Conservation (phyloP, 1,284 basidiomycete species). For the Marasmius oreades region DNA sequence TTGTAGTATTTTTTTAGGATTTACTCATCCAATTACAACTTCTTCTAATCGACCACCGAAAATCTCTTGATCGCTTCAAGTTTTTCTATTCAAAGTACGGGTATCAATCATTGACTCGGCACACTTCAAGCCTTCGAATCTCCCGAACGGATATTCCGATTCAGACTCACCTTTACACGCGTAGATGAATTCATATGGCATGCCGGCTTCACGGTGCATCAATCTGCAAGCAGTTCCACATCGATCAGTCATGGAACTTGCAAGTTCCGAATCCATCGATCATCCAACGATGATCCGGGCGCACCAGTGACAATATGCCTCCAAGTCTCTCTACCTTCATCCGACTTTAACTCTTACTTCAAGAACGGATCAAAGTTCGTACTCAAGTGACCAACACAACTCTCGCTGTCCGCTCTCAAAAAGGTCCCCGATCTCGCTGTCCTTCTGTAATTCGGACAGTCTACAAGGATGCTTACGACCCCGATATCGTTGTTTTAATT, state of each 20-base stretch:
- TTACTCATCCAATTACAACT: not conserved
- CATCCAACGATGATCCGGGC: not conserved
- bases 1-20: slow-evolving; percentile 36
- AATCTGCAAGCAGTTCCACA: not conserved
- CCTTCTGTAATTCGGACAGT: slow-evolving; percentile 33
- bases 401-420: slow-evolving; percentile 30
- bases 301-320: too few relatives aligned
- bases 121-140: slow-evolving; percentile 15
- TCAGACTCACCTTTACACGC: slow-evolving; percentile 31
- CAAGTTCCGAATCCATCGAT: not conserved
- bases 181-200: too few relatives aligned
- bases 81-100: slow-evolving; percentile 27
- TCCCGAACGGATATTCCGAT: slow-evolving; percentile 26
- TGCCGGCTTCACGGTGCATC: too few relatives aligned
- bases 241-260: not conserved
- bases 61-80: too few relatives aligned
- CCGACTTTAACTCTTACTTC: not conserved
- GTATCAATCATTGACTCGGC: slow-evolving; percentile 34
- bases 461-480: slow-evolving; percentile 26
- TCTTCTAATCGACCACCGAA: slow-evolving; percentile 30
- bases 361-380: not conserved
- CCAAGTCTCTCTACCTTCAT: not conserved
- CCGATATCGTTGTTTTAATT: slow-evolving; percentile 13
- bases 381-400: slow-evolving; percentile 36
- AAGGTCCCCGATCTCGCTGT: slow-evolving; percentile 30